Base-by-base conservation (phyloP, 2,329 filamentous ascomycete genomes). In the Tolypocladium cylindrosporum region DNA sequence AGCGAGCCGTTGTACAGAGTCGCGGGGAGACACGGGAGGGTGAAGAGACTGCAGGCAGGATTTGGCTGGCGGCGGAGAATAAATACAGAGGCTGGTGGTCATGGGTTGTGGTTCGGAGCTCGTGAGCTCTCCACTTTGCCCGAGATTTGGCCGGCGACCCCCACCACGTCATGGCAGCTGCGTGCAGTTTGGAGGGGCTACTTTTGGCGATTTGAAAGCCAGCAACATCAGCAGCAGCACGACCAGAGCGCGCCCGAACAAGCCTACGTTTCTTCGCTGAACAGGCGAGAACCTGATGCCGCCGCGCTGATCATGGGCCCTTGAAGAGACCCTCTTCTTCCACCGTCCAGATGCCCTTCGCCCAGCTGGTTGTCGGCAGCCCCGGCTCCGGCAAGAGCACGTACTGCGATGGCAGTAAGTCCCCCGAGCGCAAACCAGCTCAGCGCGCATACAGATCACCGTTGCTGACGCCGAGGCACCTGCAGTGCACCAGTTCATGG, bases 341-440 rank as follows among this genome's bases (percentile, higher is more conserved):
- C 63, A 66, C 41, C 21, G 27, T 27, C 42, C 34, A 66, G 36
- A 85, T 85, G 82, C 81, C 82, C 55, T 85, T 85, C 67, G 82
- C 79, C 59, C 89, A 96, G 76, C 85, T 97, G 50, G 86, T 96
- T 42, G 86, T 96, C 66, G 94, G 94, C n/a, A 93, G 92, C 64
- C 94, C 94, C 8, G 94, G 94, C 67, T 86, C 91, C 37, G 94
- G 94, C 61, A 99, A 99, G 77, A 97, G 91, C 63, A 99, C 94
- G 9, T 97, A 96, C 72, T 97, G 93, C 79, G 91, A 97, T 85
- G 94, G 94, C 70, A 96, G 85, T 87, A 73, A 72, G 84, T 68
- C 39, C 4, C n/a, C 16, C 9, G 16, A 37, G 19, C 48, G 19
- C 48, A 52, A 5, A 13, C 7, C 4, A 1, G 19, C 9, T 3